Evolutionary conservation across 768 basidiomycete species (phyloP), one percentile per base, ranked within the genome.

Genomic region (Mycena leptocephala): DNA sequence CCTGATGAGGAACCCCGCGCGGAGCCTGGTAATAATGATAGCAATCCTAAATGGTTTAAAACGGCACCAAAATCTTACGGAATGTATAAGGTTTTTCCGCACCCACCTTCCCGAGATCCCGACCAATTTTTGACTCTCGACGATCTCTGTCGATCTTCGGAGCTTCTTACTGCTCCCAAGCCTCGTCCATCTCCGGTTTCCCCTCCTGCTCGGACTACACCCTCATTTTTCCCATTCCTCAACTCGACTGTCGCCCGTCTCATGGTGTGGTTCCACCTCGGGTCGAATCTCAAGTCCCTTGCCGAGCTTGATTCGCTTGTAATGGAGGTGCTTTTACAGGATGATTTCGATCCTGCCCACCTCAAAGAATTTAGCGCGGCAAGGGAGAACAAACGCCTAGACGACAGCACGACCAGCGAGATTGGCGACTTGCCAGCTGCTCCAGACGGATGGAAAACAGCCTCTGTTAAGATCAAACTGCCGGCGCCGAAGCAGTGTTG

Each of bases 231-330:
- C n/a, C 81, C 80, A 0, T 85, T 83, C 35, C 59, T 68, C 0
- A 85, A 83, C 65, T 33, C 81, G 13, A 76, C 83, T 0, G 37
- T 72, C 8, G 83, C 80, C 20, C 64, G 72, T 0, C 48, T 84
- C 0, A 82, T 84, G 76, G 46, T 70, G 16, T 84, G 80, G n/a
- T n/a, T n/a, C n/a, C n/a, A n/a, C n/a, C n/a, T n/a, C n/a, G n/a
- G n/a, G n/a, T n/a, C n/a, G n/a, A 72, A 71, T n/a, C 59, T 74
- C 16, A 84, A 83, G 65, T 84, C 83, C 16, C 30, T 79, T n/a
- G 58, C 64, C 0, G 79, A 85, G 4, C 58, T 85, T 0, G 64
- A 82, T 33, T 18, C 63, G 0, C 77, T 86, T 2, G 79, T 85
- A 20, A 28, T 81, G 20, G 77, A 82, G 26, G 81, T 83, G 7